phyloP scores from a whole-genome alignment of 1,284 basidiomycete genomes.

The Coniophora puteana region DNA sequence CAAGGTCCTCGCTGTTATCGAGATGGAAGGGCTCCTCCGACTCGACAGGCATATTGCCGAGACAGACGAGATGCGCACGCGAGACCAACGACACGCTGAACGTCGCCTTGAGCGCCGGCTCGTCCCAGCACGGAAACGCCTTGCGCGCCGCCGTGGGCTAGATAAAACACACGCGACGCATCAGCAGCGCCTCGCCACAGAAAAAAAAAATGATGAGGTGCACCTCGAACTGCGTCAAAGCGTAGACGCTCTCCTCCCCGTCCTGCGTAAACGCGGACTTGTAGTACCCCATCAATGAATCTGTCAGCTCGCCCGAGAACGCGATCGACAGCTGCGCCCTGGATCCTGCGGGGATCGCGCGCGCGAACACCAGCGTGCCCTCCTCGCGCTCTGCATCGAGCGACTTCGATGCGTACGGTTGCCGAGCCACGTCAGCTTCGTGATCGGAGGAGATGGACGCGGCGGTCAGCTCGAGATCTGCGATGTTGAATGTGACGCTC shows the following conservation, averaged over 20 bases:
- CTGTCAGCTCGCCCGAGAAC: conserved; percentile 64
- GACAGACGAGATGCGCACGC: conserved; percentile 67
- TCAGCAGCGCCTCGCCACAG: conserved; percentile 5
- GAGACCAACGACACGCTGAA: conserved; percentile 85
- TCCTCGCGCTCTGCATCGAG: conserved; percentile 67
- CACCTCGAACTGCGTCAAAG: conserved; percentile 82
- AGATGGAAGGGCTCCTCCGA: conserved; percentile 48
- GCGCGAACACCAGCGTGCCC: conserved; percentile 54
- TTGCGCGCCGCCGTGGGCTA: conserved; percentile 86
- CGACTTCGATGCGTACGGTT: conserved; percentile 43
- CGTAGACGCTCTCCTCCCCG: conserved; percentile 62
- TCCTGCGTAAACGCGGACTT: conserved; percentile 52
- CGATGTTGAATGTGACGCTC: conserved; percentile 69
- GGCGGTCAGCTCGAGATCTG: conserved; percentile 66
- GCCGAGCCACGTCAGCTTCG: conserved; percentile 52
- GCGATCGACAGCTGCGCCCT: conserved; percentile 60
- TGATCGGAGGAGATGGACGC: conserved; percentile 62
- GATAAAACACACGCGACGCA: too few relatives aligned
- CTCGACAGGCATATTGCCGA: conserved; percentile 84
- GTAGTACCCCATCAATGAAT: conserved; percentile 75
- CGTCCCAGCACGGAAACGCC: conserved; percentile 91
- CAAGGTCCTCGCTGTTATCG: conserved; percentile 21
- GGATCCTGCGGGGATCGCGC: conserved; percentile 55
- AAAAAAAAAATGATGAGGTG: conserved; percentile 8
- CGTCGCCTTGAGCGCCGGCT: conserved; percentile 89